Conservation (phyloP, 2,329 filamentous ascomycete species). For the Coccinonectria pachysandricola region DNA sequence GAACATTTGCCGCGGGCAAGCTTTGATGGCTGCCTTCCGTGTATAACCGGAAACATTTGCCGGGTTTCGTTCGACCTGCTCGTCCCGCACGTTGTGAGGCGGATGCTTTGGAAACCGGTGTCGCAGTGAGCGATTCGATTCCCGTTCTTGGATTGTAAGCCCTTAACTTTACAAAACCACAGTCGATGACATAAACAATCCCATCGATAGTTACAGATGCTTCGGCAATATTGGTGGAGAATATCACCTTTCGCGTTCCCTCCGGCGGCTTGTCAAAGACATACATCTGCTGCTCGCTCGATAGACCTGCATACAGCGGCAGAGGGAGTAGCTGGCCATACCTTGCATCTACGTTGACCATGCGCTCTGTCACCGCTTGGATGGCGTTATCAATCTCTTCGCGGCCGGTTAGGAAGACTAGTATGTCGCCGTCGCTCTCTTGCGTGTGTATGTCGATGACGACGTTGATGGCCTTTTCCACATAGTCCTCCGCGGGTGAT, state of each 20-base stretch:
- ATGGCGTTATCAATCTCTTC: constrained; percentile 83
- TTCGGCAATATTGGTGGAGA: constrained; percentile 93
- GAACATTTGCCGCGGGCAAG: constrained; percentile 64
- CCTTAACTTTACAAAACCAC: constrained; percentile 81
- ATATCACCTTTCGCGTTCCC: constrained; percentile 80
- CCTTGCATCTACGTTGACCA: constrained; percentile 42
- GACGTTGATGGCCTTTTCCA: constrained; percentile 71
- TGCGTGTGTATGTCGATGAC: constrained; percentile 79
- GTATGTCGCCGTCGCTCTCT: constrained; percentile 74
- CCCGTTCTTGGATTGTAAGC: constrained; percentile 76
- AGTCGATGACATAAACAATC: constrained; percentile 84
- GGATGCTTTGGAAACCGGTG: constrained; percentile 78
- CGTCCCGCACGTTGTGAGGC: constrained; percentile 86
- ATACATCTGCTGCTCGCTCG: constrained; percentile 88
- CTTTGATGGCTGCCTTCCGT: constrained; percentile 60
- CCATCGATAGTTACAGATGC: constrained; percentile 91
- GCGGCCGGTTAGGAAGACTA: constrained; percentile 84
- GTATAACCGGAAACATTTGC: constrained; percentile 91
- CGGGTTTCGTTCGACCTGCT: constrained; percentile 77
- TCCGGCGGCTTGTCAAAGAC: constrained; percentile 79
- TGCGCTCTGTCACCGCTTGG: constrained; percentile 67
- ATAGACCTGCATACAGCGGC: constrained; percentile 80
- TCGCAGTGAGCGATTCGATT: constrained; percentile 77
- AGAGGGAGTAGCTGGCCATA: constrained; percentile 32
- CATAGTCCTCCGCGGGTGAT: constrained; percentile 71